Conservation (phyloP, 306 rosid genomes). For the Vigna mungo region DNA sequence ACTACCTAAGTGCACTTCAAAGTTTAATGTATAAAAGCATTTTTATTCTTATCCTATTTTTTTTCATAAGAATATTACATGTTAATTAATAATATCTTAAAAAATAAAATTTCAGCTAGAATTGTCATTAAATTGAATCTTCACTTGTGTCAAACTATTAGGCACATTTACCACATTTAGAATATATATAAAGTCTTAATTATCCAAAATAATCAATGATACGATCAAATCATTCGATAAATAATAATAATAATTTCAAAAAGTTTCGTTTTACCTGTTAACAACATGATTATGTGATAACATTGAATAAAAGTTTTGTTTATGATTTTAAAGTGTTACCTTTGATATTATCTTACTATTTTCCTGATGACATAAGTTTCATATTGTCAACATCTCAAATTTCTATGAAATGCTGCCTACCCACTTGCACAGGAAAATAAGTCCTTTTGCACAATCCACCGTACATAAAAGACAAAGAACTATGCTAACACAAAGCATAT, state of each 20-base stretch:
- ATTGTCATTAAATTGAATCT: no score
- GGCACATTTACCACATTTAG: no score
- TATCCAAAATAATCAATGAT: not conserved
- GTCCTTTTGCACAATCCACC: not conserved
- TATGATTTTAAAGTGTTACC: not conserved
- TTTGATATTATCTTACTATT: slow-evolving; percentile 1
- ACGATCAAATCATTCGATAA: not conserved
- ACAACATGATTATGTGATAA: not conserved
- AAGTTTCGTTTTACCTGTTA: no score
- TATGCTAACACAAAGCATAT: not conserved
- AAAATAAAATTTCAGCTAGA: no score
- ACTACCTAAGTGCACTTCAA: no score
- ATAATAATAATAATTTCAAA: no score
- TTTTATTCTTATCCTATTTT: no score
- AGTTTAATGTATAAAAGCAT: no score
- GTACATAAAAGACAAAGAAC: not conserved
- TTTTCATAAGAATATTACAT: no score
- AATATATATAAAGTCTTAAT: no score
- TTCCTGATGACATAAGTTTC: not conserved
- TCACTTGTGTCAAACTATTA: no score
- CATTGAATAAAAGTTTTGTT: not conserved
- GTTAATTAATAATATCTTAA: no score
- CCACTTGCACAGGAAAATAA: slow-evolving; percentile 15
- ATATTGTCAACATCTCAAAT: not conserved
- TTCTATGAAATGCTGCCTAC: not conserved